Conservation (phyloP, 257 asterid genomes). For the Solanum lycopersicoides region DNA sequence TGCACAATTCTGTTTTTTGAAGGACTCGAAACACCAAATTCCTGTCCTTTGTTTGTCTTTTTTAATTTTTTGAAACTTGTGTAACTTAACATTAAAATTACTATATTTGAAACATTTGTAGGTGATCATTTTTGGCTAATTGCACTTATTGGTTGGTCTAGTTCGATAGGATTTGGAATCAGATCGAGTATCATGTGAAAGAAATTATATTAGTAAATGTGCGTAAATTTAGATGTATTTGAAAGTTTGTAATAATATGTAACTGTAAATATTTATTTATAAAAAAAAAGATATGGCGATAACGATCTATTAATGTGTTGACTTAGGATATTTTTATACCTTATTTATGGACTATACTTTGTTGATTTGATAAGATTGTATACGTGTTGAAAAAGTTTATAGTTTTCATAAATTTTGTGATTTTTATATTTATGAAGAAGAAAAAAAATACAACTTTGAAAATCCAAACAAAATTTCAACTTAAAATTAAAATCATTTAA, state of each 20-base stretch:
- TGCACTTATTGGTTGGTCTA: not conserved
- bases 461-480: not conserved
- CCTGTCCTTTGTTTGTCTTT: not conserved
- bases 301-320: too few relatives aligned
- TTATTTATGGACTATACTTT: too few relatives aligned
- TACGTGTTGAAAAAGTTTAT: too few relatives aligned
- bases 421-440: not conserved
- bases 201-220: not conserved
- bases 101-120: not conserved
- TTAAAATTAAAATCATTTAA: too few relatives aligned
- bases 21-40: slow-evolving; percentile 27
- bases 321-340: too few relatives aligned
- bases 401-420: too few relatives aligned
- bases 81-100: slow-evolving; percentile 1
- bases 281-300: too few relatives aligned
- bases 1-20: not conserved
- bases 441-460: too few relatives aligned
- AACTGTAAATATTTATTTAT: too few relatives aligned
- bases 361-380: not conserved
- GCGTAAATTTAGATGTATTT: not conserved
- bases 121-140: not conserved
- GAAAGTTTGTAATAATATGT: too few relatives aligned
- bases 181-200: too few relatives aligned
- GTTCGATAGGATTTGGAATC: not conserved
- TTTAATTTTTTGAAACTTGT: slow-evolving; percentile 24